Conservation (phyloP, 495 filamentous ascomycete genomes). For the Daldinia vernicosa region DNA sequence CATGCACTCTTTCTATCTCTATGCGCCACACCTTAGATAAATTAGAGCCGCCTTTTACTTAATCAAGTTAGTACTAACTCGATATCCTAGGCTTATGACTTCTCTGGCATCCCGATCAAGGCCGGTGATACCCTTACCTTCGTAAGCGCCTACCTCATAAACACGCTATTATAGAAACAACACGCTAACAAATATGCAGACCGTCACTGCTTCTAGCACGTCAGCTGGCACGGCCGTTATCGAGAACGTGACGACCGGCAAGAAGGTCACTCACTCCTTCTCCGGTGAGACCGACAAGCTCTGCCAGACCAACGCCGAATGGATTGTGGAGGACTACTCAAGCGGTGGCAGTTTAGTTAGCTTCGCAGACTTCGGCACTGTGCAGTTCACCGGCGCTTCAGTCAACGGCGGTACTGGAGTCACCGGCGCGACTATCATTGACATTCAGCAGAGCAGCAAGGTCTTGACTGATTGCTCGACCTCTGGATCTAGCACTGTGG, state of each 20-base stretch:
- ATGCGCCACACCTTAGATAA: background rate
- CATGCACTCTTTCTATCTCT: background rate
- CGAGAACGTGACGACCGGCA: slow-evolving; percentile 64
- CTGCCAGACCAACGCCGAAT: slow-evolving; percentile 65
- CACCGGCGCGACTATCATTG: slow-evolving; percentile 57
- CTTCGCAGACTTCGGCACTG: slow-evolving; percentile 63
- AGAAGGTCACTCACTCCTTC: slow-evolving; percentile 62
- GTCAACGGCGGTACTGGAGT: slow-evolving; percentile 52
- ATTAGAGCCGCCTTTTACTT: background rate
- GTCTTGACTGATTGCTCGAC: slow-evolving; percentile 59
- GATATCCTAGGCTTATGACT: slow-evolving; percentile 58
- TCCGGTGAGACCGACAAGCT: slow-evolving; percentile 47
- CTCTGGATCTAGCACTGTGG: slow-evolving; percentile 50
- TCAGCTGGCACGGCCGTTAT: slow-evolving; percentile 64
- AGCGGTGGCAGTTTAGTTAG: slow-evolving; percentile 57
- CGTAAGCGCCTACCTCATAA: slow-evolving; percentile 23
- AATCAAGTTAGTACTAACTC: slow-evolving; percentile 10
- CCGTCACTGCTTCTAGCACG: slow-evolving; percentile 57
- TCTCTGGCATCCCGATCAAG: slow-evolving; percentile 58
- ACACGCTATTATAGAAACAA: background rate
- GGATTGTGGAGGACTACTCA: slow-evolving; percentile 73
- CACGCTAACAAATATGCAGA: slow-evolving; percentile 36
- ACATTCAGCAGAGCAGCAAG: slow-evolving; percentile 61
- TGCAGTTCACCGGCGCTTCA: slow-evolving; percentile 57
- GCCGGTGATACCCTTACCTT: slow-evolving; percentile 67